A percentile compares a stretch with the other conserved stretches of the same genome.
Conservation (phyloP, 805 yeast genomes). For the Lachancea lanzarotensis region DNA sequence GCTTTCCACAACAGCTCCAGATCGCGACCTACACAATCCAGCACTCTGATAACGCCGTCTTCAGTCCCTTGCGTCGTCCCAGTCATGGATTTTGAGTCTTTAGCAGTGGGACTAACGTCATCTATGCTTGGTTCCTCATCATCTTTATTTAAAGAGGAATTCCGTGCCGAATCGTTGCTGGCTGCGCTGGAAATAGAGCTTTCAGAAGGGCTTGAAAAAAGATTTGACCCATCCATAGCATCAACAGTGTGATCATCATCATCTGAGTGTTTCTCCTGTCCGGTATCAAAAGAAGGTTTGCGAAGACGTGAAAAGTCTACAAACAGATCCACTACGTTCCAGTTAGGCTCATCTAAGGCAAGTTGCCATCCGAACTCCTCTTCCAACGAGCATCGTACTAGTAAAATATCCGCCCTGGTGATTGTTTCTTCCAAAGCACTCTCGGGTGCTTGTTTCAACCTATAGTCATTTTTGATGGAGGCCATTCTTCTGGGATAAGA, state of each 20-base stretch:
- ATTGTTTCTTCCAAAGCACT: slow-evolving; percentile 4
- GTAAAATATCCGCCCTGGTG: slow-evolving; percentile 18
- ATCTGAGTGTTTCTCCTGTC: background rate
- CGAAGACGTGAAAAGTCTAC: slow-evolving; percentile 18
- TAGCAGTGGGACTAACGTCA: too few species aligned
- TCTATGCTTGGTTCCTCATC: background rate
- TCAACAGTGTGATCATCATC: background rate
- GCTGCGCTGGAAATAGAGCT: background rate
- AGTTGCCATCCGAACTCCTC: slow-evolving; percentile 24
- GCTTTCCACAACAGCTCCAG: background rate
- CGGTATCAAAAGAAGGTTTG: slow-evolving; percentile 1
- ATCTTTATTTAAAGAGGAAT: background rate
- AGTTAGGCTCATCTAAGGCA: slow-evolving; percentile 30
- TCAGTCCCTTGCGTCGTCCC: background rate
- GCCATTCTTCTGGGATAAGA: background rate
- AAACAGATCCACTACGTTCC: slow-evolving; percentile 26
- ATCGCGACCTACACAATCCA: slow-evolving; percentile 8
- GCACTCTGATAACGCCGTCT: background rate
- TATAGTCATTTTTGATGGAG: background rate
- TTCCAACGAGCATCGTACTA: slow-evolving; percentile 21
- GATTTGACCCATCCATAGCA: background rate
- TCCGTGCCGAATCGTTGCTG: background rate
- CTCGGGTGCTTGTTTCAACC: background rate
- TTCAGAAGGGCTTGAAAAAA: slow-evolving; percentile 1
- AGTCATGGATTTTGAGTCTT: background rate